Conservation (phyloP, 1,139 yeast species). For the Candida frijolesensis region DNA sequence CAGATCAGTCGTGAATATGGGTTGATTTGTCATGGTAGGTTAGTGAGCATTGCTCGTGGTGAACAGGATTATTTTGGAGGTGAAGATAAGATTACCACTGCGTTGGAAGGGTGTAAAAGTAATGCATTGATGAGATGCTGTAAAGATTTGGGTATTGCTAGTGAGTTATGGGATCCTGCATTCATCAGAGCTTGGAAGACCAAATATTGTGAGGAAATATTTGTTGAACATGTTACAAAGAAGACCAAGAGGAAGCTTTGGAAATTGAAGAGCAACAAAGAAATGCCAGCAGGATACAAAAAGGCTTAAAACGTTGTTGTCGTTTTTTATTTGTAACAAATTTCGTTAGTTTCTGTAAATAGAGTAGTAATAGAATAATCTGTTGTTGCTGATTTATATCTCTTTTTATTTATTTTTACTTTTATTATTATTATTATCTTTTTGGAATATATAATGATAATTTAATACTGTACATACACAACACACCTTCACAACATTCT, state of each 20-base stretch:
- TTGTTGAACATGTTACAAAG: slow-evolving; percentile 81
- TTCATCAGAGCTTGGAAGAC: slow-evolving; percentile 82
- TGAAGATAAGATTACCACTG: slow-evolving; percentile 88
- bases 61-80: slow-evolving; percentile 89
- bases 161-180: slow-evolving; percentile 95
- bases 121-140: slow-evolving; percentile 98
- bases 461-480: slow-evolving; percentile 6
- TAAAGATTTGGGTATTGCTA: slow-evolving; percentile 94
- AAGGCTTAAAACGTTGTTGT: not conserved
- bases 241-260: slow-evolving; percentile 88
- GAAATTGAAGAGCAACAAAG: slow-evolving; percentile 55
- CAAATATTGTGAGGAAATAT: slow-evolving; percentile 76
- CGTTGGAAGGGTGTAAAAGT: slow-evolving; percentile 95
- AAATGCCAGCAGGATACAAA: slow-evolving; percentile 15
- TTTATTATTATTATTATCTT: not conserved
- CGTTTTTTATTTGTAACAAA: not conserved
- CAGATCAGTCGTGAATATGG: slow-evolving; percentile 86
- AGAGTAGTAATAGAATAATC: not conserved
- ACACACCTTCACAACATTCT: not conserved
- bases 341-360: not conserved
- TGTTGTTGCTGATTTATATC: not conserved
- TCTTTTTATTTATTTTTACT: not conserved
- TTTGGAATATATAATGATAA: slow-evolving; percentile 3
- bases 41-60: slow-evolving; percentile 92
- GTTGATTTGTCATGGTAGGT: slow-evolving; percentile 79